Evolutionary conservation across 176 grass and related monocot species (phyloP).

Genomic region (Musa itinerans): DNA sequence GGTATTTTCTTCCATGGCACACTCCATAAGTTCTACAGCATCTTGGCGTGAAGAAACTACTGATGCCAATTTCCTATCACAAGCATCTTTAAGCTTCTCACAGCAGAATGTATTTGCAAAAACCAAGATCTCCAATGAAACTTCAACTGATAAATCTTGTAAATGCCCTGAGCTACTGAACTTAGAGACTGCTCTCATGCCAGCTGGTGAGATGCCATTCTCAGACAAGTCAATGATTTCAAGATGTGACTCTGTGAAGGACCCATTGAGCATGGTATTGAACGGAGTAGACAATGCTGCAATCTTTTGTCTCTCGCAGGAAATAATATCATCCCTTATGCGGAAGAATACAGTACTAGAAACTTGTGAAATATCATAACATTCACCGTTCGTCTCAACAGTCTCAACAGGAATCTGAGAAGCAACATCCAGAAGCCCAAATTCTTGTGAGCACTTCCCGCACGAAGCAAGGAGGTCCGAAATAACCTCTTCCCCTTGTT

Average conservation of each 20-base stretch:
- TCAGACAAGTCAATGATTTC: constrained; percentile 85
- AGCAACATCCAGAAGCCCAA: constrained; percentile 68
- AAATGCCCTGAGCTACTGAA: constrained; percentile 72
- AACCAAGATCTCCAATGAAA: constrained; percentile 78
- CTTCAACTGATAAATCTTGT: constrained; percentile 62
- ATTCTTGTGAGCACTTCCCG: constrained; percentile 86
- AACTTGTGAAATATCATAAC: constrained; percentile 21
- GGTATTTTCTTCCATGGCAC: constrained; percentile 73
- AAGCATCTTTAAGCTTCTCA: constrained; percentile 88
- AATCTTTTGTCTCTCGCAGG: constrained; percentile 73
- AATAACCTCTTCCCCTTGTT: constrained; percentile 77
- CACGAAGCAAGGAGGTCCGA: constrained; percentile 78
- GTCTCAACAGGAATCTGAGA: constrained; percentile 45
- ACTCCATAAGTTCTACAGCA: constrained; percentile 95
- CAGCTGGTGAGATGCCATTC: constrained; percentile 76
- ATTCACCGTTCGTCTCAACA: constrained; percentile 22
- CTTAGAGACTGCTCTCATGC: constrained; percentile 68
- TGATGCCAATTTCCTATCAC: constrained; percentile 79
- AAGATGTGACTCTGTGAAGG: constrained; percentile 73
- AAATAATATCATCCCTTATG: constrained; percentile 72
- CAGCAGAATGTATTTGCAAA: constrained; percentile 98
- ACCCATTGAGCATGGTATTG: constrained; percentile 88
- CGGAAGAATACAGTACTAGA: constrained; percentile 58
- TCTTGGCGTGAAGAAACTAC: constrained; percentile 80
- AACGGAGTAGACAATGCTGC: constrained; percentile 71